These are phyloP conservation scores for Thelonectria olida DNA, from an alignment of 2,329 filamentous ascomycete genomes.

Conservation along the genomic window DNA sequence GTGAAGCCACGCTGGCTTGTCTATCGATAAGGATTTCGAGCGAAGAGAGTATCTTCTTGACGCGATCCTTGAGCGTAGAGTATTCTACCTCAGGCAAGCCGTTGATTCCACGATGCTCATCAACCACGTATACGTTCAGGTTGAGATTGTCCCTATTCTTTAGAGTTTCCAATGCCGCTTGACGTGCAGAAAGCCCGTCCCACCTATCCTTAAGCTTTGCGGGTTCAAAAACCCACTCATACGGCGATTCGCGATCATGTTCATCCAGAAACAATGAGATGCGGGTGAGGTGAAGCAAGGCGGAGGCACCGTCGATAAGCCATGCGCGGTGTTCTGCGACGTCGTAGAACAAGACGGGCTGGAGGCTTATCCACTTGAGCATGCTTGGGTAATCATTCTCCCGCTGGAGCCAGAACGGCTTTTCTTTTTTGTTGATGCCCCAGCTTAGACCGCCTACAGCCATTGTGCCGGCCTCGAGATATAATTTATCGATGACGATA, in stretches of 20 bases:
- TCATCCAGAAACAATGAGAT: too few species aligned
- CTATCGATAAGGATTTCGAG: slow-evolving; percentile 14
- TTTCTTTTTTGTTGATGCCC: slow-evolving; percentile 14
- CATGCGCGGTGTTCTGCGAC: slow-evolving; percentile 11
- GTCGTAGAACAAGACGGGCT: slow-evolving; percentile 19
- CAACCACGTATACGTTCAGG: not conserved
- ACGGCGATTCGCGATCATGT: too few species aligned
- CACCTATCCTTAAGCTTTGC: slow-evolving; percentile 4
- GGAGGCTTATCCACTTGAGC: slow-evolving; percentile 19
- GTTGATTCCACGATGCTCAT: not conserved
- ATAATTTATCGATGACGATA: slow-evolving; percentile 13
- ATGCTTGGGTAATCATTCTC: slow-evolving; percentile 21
- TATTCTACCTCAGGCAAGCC: not conserved
- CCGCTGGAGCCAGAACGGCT: slow-evolving; percentile 22
- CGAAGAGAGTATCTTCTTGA: not conserved
- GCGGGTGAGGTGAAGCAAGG: slow-evolving; percentile 25
- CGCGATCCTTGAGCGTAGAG: not conserved
- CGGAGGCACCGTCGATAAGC: slow-evolving; percentile 24
- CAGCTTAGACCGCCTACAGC: slow-evolving; percentile 11
- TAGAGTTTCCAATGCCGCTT: slow-evolving; percentile 11
- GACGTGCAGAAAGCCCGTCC: not conserved
- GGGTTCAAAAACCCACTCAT: not conserved
- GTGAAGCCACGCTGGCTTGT: not conserved
- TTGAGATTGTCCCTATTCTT: slow-evolving; percentile 20
- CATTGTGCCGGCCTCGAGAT: slow-evolving; percentile 14